Evolutionary conservation across 2,329 filamentous ascomycete species (phyloP).

Genomic region (Phymatotrichopsis omnivora): DNA sequence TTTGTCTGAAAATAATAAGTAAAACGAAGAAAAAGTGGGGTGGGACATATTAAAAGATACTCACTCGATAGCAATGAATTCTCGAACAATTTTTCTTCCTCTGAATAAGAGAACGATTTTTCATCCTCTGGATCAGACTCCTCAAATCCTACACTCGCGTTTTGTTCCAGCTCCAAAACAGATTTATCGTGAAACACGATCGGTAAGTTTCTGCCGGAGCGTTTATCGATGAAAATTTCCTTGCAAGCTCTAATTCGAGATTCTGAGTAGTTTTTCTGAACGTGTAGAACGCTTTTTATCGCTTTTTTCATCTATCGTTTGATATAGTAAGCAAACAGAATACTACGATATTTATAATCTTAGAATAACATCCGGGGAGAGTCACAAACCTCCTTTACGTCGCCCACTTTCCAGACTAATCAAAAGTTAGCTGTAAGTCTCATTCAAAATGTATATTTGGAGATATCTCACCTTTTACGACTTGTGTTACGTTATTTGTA

Average conservation of each 20-base stretch:
- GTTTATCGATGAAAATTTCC: background rate
- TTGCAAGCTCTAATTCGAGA: slow-evolving; percentile 5
- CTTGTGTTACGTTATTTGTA: background rate
- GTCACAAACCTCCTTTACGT: background rate
- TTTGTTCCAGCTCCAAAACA: background rate
- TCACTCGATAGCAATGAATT: slow-evolving; percentile 13
- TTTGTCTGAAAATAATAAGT: slow-evolving; percentile 31
- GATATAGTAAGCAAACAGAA: background rate
- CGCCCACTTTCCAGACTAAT: slow-evolving; percentile 13
- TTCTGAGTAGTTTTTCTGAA: slow-evolving; percentile 5
- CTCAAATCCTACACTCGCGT: too few relatives aligned
- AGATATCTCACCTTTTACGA: slow-evolving; percentile 15
- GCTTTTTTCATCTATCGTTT: slow-evolving; percentile 9
- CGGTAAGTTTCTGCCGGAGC: background rate
- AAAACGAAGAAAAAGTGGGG: too few relatives aligned
- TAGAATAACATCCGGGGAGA: background rate
- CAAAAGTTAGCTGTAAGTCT: background rate
- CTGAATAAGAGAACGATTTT: too few relatives aligned
- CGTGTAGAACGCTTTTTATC: background rate
- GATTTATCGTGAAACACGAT: background rate
- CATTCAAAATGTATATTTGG: background rate
- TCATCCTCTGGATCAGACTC: background rate
- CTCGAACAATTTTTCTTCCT: slow-evolving; percentile 8
- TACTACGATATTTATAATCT: background rate
- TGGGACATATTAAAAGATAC: too few relatives aligned